Base-by-base conservation (phyloP, 176 grass and related monocot species). In the Paspalum notatum region DNA sequence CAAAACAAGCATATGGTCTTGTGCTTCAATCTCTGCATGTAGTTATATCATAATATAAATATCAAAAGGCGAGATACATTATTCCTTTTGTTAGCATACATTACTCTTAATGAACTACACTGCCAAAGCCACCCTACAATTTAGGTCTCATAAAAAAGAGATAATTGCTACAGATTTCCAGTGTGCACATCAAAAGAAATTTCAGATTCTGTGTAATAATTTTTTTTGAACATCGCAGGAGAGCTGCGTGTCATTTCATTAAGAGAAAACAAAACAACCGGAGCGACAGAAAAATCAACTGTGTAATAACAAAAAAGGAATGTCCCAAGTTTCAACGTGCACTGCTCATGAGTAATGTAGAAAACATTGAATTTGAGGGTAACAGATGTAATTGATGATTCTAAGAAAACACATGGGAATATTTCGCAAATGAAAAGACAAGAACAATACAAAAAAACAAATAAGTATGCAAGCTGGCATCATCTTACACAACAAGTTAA, bases 1-100 rank as follows among this genome's bases (percentile, higher is more conserved):
- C 24, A 47, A 85, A 79, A 54, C 10, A 60, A 87, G n/a, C 52
- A 75, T 42, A 11, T 59, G 10, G n/a, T 16, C 46, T 59, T 81
- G 68, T 46, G 26, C 79, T 22, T 57, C 40, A 63, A 49, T 16
- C 39, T 18, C 40, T 84, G 12, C 15, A 48, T 67, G 21, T 26
- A 75, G 32, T 3, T 32, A 55, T 57, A 74, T 75, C 21, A 66
- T 49, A 65, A 14, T 66, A 16, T 38, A 65, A 21, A 32, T 74
- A 20, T 9, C 1, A 38, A 54, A 12, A 74, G 12, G 9, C 74
- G 15, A 42, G 3, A 42, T 7, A 65, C 20, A 44, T 48, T 69
- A n/a, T n/a, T n/a, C n/a, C n/a, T n/a, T n/a, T n/a, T n/a, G n/a
- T n/a, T n/a, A n/a, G n/a, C n/a, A n/a, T n/a, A n/a, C n/a, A n/a